Base-by-base conservation (phyloP, 148 eudicot species). In the Talinum fruticosum region DNA sequence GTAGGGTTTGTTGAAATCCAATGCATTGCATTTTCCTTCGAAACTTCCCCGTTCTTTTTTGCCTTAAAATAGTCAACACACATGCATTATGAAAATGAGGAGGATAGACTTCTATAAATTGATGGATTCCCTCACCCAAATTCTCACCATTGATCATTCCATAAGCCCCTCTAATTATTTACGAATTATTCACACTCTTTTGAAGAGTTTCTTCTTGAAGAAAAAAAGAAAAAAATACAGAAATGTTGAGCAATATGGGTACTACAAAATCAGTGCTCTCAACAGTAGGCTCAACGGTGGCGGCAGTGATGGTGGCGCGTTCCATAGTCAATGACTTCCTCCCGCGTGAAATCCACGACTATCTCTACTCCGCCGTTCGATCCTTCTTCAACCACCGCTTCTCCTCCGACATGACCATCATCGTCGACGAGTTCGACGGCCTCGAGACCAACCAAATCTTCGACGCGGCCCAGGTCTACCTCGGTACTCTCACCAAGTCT, bases 341-440 rank as follows among this genome's bases (percentile, higher is more conserved):
- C 72, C 91, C 91, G 0, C 71, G 33, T 0, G 88, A 88, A 44
- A 3, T 88, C 75, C 84, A 78, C 23, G 79, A 83, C 74, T 82
- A 75, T 70, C 32, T 87, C 72, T 79, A 23, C 87, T 83, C 79
- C 76, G 32, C 79, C 74, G 4, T 86, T 78, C 70, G 77, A 5
- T 76, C 72, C 54, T 33, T 86, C 84, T 67, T 86, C 79, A 38
- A 1, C 76, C 74, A 16, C 75, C 62, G 76, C 24, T 85, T 86
- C 83, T 86, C 90, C 66, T 74, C 83, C 41, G 80, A 82, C 6
- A 38, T 80, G 13, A 84, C 87, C 5, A n/a, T 88, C 59, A 77
- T 87, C 78, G 81, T 90, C 80, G 80, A 90, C 32, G 90, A 90
- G 72, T 80, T 71, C 73, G 81, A 82, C 28, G 91, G 91, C 76